Conservation (phyloP, 1,284 basidiomycete genomes). For the Takashimella koratensis region DNA sequence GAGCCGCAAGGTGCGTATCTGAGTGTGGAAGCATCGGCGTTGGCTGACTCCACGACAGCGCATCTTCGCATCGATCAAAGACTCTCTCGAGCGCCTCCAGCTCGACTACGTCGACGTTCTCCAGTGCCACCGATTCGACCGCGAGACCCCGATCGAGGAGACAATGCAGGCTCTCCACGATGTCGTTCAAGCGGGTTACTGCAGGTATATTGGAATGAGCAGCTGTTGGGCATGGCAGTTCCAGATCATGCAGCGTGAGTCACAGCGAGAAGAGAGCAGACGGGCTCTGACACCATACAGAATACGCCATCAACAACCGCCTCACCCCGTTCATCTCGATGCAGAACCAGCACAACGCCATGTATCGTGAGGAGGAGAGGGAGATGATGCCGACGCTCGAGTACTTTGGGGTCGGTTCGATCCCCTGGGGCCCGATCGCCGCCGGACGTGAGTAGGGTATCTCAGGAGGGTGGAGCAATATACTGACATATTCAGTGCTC, state of each 20-base stretch:
- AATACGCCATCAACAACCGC: constrained; percentile 51
- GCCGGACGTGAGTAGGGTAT: constrained; percentile 18
- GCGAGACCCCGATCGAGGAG: constrained; percentile 58
- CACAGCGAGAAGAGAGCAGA: neutral
- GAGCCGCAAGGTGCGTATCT: constrained; percentile 46
- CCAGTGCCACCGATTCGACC: constrained; percentile 60
- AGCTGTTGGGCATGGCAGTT: constrained; percentile 47
- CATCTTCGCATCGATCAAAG: constrained; percentile 69
- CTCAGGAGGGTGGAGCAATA: neutral
- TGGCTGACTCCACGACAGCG: too few species aligned
- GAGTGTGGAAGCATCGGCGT: too few species aligned
- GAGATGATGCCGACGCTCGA: constrained; percentile 59
- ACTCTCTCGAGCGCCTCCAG: constrained; percentile 61
- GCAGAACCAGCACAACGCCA: constrained; percentile 55
- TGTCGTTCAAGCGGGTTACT: constrained; percentile 60
- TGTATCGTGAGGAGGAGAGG: constrained; percentile 63
- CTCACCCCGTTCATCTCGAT: constrained; percentile 64
- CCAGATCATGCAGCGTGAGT: constrained; percentile 39
- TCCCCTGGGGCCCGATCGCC: constrained; percentile 25
- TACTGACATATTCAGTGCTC: constrained; percentile 15
- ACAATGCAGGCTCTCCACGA: constrained; percentile 66
- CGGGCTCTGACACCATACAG: constrained; percentile 14
- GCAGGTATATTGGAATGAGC: constrained; percentile 64
- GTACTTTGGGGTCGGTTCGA: constrained; percentile 36
- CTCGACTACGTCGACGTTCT: constrained; percentile 66